Evolutionary conservation across 2,329 filamentous ascomycete species (phyloP).

Genomic region (Lithohypha guttulata): DNA sequence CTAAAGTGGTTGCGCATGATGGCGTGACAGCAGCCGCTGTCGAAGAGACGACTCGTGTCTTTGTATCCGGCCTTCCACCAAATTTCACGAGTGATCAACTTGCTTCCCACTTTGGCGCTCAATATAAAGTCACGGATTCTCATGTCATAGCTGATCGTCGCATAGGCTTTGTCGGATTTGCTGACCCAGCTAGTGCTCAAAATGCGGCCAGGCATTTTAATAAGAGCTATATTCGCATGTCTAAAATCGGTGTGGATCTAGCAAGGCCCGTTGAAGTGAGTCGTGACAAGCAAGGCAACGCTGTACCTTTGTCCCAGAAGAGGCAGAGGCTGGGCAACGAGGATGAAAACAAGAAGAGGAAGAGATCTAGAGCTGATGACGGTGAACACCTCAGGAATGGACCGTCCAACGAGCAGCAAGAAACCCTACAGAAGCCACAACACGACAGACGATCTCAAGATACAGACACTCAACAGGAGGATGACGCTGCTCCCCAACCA

Average conservation of each 20-base stretch:
- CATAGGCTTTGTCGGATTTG: slow-evolving; percentile 94
- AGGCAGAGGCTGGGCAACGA: slow-evolving; percentile 1
- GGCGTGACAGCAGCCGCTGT: no score
- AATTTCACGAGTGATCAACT: slow-evolving; percentile 76
- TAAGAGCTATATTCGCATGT: slow-evolving; percentile 90
- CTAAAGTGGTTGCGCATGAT: no score
- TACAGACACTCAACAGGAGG: not conserved
- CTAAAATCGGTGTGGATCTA: slow-evolving; percentile 79
- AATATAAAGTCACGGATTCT: slow-evolving; percentile 72
- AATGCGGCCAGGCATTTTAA: slow-evolving; percentile 92
- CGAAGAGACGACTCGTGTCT: slow-evolving; percentile 51
- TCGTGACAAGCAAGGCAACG: slow-evolving; percentile 13
- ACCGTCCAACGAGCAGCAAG: not conserved
- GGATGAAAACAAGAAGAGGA: slow-evolving; percentile 13
- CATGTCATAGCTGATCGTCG: slow-evolving; percentile 81
- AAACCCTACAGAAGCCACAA: not conserved
- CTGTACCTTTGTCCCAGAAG: slow-evolving; percentile 16
- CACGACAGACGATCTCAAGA: not conserved
- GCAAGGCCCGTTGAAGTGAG: slow-evolving; percentile 59
- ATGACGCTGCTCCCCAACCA: slow-evolving; percentile 14
- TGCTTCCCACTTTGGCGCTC: slow-evolving; percentile 64
- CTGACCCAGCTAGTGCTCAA: slow-evolving; percentile 65
- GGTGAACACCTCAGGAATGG: slow-evolving; percentile 6
- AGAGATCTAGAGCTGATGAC: slow-evolving; percentile 13
- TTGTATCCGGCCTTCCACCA: slow-evolving; percentile 66